A percentile compares a stretch with the other conserved stretches of the same genome.
phyloP scores from a whole-genome alignment of 768 basidiomycete species.

The Auricularia sp. region DNA sequence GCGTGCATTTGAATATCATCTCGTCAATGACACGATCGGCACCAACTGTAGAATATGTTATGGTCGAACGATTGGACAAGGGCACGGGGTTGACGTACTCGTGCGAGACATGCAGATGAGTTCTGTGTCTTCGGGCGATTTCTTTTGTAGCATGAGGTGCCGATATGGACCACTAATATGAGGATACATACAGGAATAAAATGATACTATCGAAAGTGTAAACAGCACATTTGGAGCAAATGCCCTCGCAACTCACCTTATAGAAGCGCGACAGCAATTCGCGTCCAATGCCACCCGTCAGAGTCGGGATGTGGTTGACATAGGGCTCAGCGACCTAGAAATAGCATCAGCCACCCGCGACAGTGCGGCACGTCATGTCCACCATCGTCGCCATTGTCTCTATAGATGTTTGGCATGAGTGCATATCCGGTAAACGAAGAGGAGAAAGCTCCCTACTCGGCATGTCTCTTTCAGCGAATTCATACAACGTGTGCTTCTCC shows the following conservation, averaged over 20 bases:
- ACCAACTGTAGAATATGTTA: conserved; percentile 20
- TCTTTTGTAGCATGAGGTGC: conserved; percentile 15
- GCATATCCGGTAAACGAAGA: background rate
- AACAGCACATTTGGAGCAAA: background rate
- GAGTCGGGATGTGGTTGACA: conserved; percentile 49
- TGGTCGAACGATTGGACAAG: too few species aligned
- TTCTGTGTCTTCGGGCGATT: conserved; percentile 37
- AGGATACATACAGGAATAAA: conserved; percentile 32
- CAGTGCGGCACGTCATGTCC: background rate
- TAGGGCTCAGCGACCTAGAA: conserved; percentile 42
- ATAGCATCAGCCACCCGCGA: background rate
- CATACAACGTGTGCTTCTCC: conserved; percentile 48
- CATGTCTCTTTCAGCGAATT: conserved; percentile 37
- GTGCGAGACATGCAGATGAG: conserved; percentile 41
- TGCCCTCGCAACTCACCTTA: conserved; percentile 20
- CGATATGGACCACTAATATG: conserved; percentile 8
- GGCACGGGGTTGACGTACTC: conserved; percentile 25
- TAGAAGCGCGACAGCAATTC: conserved; percentile 41
- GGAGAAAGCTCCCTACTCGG: conserved; percentile 41
- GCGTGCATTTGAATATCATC: conserved; percentile 35
- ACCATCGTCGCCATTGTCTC: conserved; percentile 37
- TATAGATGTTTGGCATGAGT: conserved; percentile 7
- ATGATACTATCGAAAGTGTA: conserved; percentile 26
- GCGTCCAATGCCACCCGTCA: conserved; percentile 48
- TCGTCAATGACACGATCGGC: conserved; percentile 39